Percentiles rank a stretch among this genome's conserved stretches.
These are phyloP conservation scores for Ochetophila trinervis DNA, from an alignment of 306 rosid species.

Conservation along the genomic window DNA sequence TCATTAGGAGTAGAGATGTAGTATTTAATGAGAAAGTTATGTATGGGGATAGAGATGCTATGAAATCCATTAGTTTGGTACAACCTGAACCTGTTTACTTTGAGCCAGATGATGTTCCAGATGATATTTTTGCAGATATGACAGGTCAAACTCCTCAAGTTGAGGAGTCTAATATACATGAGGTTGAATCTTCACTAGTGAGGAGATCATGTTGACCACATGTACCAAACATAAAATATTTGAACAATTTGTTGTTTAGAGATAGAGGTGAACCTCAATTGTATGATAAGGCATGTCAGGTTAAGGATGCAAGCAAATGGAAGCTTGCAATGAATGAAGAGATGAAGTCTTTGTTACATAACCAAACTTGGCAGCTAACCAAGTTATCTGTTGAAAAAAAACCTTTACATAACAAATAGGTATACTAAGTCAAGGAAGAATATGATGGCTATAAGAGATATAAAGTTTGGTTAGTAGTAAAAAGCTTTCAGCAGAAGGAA, in stretches of 20 bases:
- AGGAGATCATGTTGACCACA: background rate
- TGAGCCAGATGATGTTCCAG: background rate
- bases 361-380: background rate
- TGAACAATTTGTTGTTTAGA: no score
- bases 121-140: background rate
- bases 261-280: background rate
- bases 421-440: no score
- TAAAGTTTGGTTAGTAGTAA: no score
- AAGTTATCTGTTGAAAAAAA: no score
- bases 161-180: background rate
- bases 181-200: no score
- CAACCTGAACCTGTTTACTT: background rate
- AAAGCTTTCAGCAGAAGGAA: no score
- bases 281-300: background rate
- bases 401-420: no score
- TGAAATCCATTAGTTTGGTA: background rate
- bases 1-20: background rate
- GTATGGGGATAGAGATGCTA: background rate
- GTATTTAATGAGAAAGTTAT: background rate
- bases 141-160: background rate
- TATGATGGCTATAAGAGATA: no score
- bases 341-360: background rate
- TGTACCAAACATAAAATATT: background rate
- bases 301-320: background rate
- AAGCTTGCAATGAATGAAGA: background rate